A percentile compares a stretch with the other conserved stretches of the same genome.
phyloP scores from a whole-genome alignment of 2,329 filamentous ascomycete genomes.

The Ophiostoma sp. region DNA sequence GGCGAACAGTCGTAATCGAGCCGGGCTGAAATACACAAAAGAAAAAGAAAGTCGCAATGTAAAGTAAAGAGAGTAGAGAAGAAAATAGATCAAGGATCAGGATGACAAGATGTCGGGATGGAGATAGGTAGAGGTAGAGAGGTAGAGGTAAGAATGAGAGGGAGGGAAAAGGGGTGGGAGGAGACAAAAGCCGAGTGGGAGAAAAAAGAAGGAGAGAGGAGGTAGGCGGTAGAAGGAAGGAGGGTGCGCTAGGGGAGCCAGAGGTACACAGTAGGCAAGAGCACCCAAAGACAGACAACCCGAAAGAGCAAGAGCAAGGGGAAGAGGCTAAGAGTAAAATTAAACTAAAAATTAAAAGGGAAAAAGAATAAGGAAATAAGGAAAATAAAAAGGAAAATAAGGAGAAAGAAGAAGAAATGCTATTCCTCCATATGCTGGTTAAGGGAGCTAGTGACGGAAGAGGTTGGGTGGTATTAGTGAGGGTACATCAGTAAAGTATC shows the following conservation, averaged over 20 bases:
- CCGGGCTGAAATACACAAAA: neutral
- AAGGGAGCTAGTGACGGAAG: constrained; percentile 21
- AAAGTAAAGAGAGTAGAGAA: constrained; percentile 11
- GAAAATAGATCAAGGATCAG: neutral
- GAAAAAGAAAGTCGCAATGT: constrained; percentile 6
- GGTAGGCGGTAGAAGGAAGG: neutral
- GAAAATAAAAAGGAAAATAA: constrained; percentile 22
- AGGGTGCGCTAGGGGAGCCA: neutral
- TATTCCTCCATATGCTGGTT: too few species aligned
- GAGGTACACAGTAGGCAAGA: neutral
- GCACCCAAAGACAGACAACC: too few species aligned
- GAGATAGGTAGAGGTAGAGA: neutral
- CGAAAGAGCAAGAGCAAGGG: constrained; percentile 3
- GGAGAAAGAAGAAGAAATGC: constrained; percentile 17
- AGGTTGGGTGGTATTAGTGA: constrained; percentile 15
- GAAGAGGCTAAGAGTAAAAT: constrained; percentile 16
- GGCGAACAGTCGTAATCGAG: neutral
- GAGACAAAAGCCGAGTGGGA: constrained; percentile 24
- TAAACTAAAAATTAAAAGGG: constrained; percentile 13
- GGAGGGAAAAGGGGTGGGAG: constrained; percentile 26
- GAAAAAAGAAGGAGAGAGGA: constrained; percentile 18
- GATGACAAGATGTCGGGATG: neutral
- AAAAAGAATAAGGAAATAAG: constrained; percentile 12
- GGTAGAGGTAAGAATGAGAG: constrained; percentile 15
- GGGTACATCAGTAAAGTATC: neutral